phyloP scores from a whole-genome alignment of 306 rosid genomes.

The Trifolium repens region DNA sequence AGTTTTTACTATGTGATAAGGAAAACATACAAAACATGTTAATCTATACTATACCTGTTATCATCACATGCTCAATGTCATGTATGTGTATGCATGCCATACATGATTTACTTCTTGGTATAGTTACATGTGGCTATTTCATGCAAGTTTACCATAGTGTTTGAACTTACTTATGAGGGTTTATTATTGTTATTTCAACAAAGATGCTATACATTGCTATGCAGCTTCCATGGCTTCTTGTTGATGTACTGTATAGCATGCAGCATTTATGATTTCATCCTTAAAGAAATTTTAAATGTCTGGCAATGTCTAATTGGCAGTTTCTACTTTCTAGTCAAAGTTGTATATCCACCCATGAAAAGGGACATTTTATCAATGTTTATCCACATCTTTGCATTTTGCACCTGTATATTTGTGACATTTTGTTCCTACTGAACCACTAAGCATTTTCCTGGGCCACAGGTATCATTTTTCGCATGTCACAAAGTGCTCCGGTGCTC shows the following conservation, averaged over 20 bases:
- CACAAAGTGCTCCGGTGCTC: conserved; percentile 20
- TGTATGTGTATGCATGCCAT: too few relatives aligned
- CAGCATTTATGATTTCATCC: neutral
- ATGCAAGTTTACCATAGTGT: neutral
- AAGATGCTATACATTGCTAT: conserved; percentile 9
- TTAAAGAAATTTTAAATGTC: neutral
- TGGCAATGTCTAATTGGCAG: neutral
- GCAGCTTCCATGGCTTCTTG: neutral
- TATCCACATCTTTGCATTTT: conserved; percentile 9
- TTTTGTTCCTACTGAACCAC: conserved; percentile 7
- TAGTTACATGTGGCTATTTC: neutral
- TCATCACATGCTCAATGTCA: too few relatives aligned
- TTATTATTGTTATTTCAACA: conserved; percentile 10
- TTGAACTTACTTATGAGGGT: conserved; percentile 1
- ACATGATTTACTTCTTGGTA: too few relatives aligned
- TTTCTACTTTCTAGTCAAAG: neutral
- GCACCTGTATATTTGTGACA: conserved; percentile 8
- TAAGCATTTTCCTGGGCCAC: conserved; percentile 10
- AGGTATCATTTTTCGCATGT: conserved; percentile 34
- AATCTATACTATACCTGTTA: too few relatives aligned
- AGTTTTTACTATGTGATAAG: too few relatives aligned
- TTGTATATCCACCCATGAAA: neutral
- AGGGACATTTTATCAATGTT: conserved; percentile 3
- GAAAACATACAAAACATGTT: too few relatives aligned
- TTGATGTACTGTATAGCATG: conserved; percentile 12